Percentiles rank a stretch among this genome's conserved stretches.
Conservation (phyloP, 805 yeast species). For the Torulaspora franciscae region DNA sequence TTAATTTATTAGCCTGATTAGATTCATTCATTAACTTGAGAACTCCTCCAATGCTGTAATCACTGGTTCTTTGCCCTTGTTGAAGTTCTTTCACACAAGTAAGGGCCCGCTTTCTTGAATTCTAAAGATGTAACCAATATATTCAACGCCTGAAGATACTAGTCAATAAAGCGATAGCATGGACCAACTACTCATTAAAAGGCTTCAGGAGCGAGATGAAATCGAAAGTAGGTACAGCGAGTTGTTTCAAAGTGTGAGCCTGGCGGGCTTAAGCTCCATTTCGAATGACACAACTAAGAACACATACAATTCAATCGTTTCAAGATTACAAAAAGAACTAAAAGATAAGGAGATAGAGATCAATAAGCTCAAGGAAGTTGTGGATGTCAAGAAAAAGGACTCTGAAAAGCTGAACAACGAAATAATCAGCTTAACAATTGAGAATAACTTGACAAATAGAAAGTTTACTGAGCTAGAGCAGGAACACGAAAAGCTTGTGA, state of each 20-base stretch:
- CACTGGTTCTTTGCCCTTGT: background rate
- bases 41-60: background rate
- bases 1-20: background rate
- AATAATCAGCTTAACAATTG: conserved; percentile 55
- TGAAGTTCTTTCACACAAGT: background rate
- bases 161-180: background rate
- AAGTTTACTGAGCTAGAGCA: conserved; percentile 36
- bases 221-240: conserved; percentile 22
- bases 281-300: conserved; percentile 1
- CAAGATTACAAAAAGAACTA: conserved; percentile 17
- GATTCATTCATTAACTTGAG: conserved; percentile 6
- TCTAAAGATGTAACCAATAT: background rate
- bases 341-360: conserved; percentile 26
- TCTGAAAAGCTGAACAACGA: conserved; percentile 65
- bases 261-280: background rate
- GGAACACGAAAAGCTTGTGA: conserved; percentile 50
- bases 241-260: conserved; percentile 15
- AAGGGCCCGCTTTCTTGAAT: conserved; percentile 1
- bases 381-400: conserved; percentile 47
- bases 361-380: conserved; percentile 25
- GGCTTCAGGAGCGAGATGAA: conserved; percentile 18
- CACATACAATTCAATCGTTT: conserved; percentile 4
- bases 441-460: conserved; percentile 39
- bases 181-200: conserved; percentile 16
- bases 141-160: too few relatives aligned